Base-by-base conservation (phyloP, 2,329 filamentous ascomycete genomes). In the Colletotrichum sp. region DNA sequence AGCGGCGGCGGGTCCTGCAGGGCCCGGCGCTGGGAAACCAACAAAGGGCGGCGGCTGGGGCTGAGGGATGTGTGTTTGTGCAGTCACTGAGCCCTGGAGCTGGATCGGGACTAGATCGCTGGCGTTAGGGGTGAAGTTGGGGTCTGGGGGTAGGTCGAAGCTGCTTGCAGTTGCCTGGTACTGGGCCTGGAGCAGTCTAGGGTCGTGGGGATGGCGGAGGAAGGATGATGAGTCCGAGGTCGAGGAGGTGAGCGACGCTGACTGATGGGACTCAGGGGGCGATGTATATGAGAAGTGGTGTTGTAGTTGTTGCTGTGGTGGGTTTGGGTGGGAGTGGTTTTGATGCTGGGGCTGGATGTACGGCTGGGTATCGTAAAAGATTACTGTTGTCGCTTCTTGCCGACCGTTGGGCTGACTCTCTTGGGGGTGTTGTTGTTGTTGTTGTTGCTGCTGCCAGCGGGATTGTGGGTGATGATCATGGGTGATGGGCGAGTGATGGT, bases 171-270 rank as follows among this genome's bases (percentile, higher is more conserved):
- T 21, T 8, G 74, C 43, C 48, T 77, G 74, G 65, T 58, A 32
- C 28, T 77, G 74, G 55, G 74, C n/a, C 34, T 77, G 77, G 34
- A 78, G 55, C 13, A 77, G 61, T 73, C 75, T 48, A 13, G 77
- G 75, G 36, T 78, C 75, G 65, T 78, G 75, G 43, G 77, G 77
- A 38, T 77, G 77, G 34, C 77, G 69, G 18, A 77, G 72, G 12
- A 72, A 28, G 8, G 68, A 55, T 5, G 67, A 12, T 26, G 75
- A 67, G 48, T 68, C 72, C 9, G 71, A 26, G 15, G 48, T 24
- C 13, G 74, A 71, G 10, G 71, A 71, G 12, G 58, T 28, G 15
- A 61, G 18, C 13, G 66, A 55, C 5, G 21, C 43, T 6, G 74
- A 55, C 26, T 68, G 69, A 48, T 32, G 7, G 15, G 43, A 61